Evolutionary conservation across 2,329 filamentous ascomycete species (phyloP).

Genomic region (Emmonsia crescens): DNA sequence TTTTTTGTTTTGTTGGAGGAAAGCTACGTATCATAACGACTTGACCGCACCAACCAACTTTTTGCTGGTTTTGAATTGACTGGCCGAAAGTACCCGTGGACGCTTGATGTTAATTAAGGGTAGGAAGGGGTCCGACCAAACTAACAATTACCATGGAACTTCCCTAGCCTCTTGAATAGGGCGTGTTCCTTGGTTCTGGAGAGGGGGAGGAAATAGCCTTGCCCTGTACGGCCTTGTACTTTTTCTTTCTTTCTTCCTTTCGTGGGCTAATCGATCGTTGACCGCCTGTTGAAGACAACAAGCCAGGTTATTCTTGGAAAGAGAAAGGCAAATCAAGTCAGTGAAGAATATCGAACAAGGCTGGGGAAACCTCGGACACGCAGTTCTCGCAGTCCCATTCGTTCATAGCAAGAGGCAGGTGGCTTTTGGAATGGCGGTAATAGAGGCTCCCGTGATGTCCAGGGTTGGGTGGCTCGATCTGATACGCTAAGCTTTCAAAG

Average conservation of each 20-base stretch:
- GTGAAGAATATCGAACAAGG: background rate
- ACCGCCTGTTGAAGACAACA: background rate
- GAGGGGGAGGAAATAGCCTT: background rate
- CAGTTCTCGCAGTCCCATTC: background rate
- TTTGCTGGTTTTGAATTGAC: background rate
- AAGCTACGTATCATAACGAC: background rate
- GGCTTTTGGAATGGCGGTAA: background rate
- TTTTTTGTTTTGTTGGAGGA: background rate
- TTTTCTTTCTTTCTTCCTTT: background rate
- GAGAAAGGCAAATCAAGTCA: background rate
- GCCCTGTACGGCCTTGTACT: background rate
- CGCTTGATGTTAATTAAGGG: background rate
- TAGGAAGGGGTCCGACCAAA: background rate
- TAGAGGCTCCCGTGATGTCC: background rate
- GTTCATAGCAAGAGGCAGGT: background rate
- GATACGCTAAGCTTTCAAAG: background rate
- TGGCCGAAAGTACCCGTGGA: background rate
- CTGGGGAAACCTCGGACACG: background rate
- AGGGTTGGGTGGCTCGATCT: background rate
- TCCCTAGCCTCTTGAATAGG: background rate
- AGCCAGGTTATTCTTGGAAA: background rate
- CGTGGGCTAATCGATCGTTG: background rate
- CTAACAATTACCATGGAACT: background rate
- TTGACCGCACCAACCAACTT: background rate
- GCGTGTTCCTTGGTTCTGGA: background rate